Evolutionary conservation across 2,329 filamentous ascomycete species (phyloP).

Genomic region (Pleochaeta shiraiana): DNA sequence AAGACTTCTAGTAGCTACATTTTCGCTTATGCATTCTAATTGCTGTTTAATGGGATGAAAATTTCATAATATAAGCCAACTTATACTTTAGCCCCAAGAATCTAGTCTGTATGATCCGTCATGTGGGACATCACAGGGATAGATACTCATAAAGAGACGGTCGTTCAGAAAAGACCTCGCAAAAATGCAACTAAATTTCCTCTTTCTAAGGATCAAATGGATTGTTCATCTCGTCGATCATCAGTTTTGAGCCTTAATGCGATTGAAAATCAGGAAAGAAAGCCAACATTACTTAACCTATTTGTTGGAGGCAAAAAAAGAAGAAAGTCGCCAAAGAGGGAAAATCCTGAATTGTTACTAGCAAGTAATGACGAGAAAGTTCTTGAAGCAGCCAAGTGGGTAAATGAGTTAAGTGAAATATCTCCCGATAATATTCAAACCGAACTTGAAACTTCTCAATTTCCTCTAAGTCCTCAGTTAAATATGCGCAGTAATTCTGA

Average conservation of each 20-base stretch:
- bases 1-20: no score
- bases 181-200: slow-evolving; percentile 4
- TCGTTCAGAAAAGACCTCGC: slow-evolving; percentile 15
- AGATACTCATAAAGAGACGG: slow-evolving; percentile 16
- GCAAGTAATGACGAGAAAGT: background rate
- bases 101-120: background rate
- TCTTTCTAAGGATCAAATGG: background rate
- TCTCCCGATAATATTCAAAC: background rate
- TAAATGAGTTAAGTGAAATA: background rate
- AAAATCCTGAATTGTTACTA: background rate
- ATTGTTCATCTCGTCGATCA: slow-evolving; percentile 6
- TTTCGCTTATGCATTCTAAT: no score
- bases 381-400: background rate
- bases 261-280: slow-evolving; percentile 5
- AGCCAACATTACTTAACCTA: slow-evolving; percentile 7
- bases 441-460: background rate
- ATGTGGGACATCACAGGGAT: slow-evolving; percentile 19
- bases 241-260: slow-evolving; percentile 8
- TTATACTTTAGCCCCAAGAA: background rate
- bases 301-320: slow-evolving; percentile 5
- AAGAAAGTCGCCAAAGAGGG: background rate
- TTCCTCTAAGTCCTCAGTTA: background rate
- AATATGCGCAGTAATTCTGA: slow-evolving; percentile 5
- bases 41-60: no score
- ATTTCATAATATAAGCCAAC: background rate